Evolutionary conservation across 306 rosid genomes (phyloP).

Genomic region (Lablab purpureus): DNA sequence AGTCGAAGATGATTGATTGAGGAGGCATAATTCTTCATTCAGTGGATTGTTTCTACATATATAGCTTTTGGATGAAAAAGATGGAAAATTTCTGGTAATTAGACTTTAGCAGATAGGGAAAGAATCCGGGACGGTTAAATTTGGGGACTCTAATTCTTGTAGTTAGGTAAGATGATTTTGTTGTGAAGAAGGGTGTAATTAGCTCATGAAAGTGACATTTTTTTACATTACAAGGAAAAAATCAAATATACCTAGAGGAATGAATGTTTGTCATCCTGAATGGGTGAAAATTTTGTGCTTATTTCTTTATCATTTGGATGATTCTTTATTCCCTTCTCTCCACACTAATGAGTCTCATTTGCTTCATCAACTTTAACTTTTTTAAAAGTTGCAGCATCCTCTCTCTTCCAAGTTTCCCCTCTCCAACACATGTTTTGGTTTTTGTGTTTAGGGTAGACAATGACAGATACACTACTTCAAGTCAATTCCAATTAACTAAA

Average conservation of each 20-base stretch:
- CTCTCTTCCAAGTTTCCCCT: not conserved
- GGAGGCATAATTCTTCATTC: slow-evolving; percentile 55
- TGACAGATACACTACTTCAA: slow-evolving; percentile 46
- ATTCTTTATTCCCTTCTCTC: slow-evolving; percentile 58
- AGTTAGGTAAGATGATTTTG: slow-evolving; percentile 54
- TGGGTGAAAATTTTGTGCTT: slow-evolving; percentile 53
- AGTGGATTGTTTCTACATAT: slow-evolving; percentile 58
- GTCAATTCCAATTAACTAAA: slow-evolving; percentile 42
- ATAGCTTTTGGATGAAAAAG: slow-evolving; percentile 49
- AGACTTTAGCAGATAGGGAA: slow-evolving; percentile 48
- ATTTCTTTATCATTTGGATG: slow-evolving; percentile 62
- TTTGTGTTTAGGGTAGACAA: slow-evolving; percentile 49
- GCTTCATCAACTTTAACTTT: slow-evolving; percentile 65
- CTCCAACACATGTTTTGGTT: slow-evolving; percentile 34
- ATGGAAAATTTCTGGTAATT: slow-evolving; percentile 57
- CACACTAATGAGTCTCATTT: slow-evolving; percentile 51
- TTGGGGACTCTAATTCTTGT: slow-evolving; percentile 57
- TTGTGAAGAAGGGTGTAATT: slow-evolving; percentile 54
- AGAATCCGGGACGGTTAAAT: slow-evolving; percentile 36
- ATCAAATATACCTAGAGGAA: slow-evolving; percentile 44
- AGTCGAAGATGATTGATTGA: slow-evolving; percentile 46
- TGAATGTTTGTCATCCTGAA: slow-evolving; percentile 55
- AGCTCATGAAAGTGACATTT: slow-evolving; percentile 55
- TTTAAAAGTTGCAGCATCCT: slow-evolving; percentile 54
- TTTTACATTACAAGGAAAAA: slow-evolving; percentile 45